A percentile compares a stretch with the other conserved stretches of the same genome.
Evolutionary conservation across 148 eudicot genomes (phyloP).

Genomic region (Limonium bicolor): DNA sequence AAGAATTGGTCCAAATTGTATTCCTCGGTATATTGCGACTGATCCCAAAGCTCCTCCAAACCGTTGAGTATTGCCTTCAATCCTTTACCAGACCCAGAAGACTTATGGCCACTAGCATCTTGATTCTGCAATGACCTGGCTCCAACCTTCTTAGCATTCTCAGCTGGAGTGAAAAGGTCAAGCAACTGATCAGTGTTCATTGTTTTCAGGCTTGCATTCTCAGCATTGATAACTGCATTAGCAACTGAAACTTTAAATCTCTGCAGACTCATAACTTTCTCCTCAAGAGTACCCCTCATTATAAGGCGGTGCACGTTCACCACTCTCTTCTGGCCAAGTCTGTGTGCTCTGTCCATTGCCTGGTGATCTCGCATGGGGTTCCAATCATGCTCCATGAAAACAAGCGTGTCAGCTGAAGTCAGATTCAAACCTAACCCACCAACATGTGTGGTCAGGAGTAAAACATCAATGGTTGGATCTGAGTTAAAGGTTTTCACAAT

Average conservation of each 20-base stretch:
- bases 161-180: conserved; percentile 88
- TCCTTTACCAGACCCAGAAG: conserved; percentile 59
- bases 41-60: conserved; percentile 99
- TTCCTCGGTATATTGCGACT: conserved; percentile 94
- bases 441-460: conserved; percentile 94
- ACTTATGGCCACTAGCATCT: conserved; percentile 24
- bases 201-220: conserved; percentile 92
- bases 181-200: conserved; percentile 98
- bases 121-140: conserved; percentile 23
- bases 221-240: conserved; percentile 87
- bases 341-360: conserved; percentile 99
- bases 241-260: conserved; percentile 91
- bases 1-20: conserved; percentile 78
- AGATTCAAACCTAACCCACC: conserved; percentile 77
- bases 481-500: conserved; percentile 96
- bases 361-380: conserved; percentile 98
- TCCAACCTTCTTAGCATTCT: conserved; percentile 57
- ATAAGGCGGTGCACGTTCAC: conserved; percentile 95
- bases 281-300: conserved; percentile 98
- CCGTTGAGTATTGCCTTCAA: conserved; percentile 83
- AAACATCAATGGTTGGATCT: conserved; percentile 93
- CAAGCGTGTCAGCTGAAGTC: conserved; percentile 96
- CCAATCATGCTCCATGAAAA: conserved; percentile 99
- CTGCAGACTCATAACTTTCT: conserved; percentile 98
- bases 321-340: conserved; percentile 92